A percentile compares a stretch with the other conserved stretches of the same genome.
phyloP scores from a whole-genome alignment of 495 filamentous ascomycete genomes.

The Aspergillus homomorphus region DNA sequence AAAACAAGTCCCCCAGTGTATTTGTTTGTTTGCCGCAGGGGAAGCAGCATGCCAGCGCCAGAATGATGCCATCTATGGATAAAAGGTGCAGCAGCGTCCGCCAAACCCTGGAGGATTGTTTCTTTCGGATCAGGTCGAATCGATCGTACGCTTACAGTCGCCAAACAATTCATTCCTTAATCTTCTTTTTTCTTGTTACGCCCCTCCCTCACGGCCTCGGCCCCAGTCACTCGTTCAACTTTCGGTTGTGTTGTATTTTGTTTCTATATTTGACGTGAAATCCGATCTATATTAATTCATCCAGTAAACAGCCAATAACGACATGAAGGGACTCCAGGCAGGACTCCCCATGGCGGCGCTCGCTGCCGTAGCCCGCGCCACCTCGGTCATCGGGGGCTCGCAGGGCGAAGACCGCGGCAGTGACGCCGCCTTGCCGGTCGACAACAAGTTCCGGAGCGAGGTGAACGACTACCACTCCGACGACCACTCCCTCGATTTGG shows the following conservation, averaged over 20 bases:
- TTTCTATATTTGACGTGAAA: constrained; percentile 5
- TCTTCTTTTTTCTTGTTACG: neutral
- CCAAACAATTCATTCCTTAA: neutral
- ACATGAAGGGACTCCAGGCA: constrained; percentile 43
- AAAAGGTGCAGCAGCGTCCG: constrained; percentile 19
- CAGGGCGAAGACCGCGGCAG: constrained; percentile 19
- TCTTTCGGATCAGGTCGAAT: constrained; percentile 1
- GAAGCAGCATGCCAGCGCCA: constrained; percentile 11
- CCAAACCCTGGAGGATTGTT: constrained; percentile 10
- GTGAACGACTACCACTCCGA: constrained; percentile 30
- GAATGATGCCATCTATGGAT: constrained; percentile 2
- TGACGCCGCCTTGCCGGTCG: constrained; percentile 13
- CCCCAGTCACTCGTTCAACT: constrained; percentile 31
- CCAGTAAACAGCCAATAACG: constrained; percentile 12
- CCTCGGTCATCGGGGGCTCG: constrained; percentile 19
- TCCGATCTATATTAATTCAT: constrained; percentile 14
- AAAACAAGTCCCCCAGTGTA: constrained; percentile 9
- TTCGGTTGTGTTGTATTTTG: neutral
- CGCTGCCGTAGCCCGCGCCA: constrained; percentile 34
- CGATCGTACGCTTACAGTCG: neutral
- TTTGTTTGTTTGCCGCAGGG: constrained; percentile 11
- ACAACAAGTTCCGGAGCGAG: constrained; percentile 14
- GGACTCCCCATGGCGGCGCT: constrained; percentile 41
- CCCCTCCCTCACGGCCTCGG: constrained; percentile 5
- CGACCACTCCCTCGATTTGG: constrained; percentile 23